phyloP scores from a whole-genome alignment of 2,329 filamentous ascomycete genomes.

The Colletotrichum simmondsii region DNA sequence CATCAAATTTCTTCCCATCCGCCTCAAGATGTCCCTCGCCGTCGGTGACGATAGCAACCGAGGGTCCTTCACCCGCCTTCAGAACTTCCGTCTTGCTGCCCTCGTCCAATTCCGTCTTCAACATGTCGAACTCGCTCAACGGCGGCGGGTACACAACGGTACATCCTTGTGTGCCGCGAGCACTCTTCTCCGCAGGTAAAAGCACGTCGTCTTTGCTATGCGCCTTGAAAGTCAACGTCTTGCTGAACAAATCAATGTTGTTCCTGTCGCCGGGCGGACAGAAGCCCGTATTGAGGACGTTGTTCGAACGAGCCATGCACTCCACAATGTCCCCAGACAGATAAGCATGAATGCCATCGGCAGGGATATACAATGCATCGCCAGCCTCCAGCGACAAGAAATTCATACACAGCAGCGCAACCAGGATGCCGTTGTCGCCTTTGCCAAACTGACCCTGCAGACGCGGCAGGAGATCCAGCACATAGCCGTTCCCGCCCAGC shows the following conservation, averaged over 20 bases:
- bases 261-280: slow-evolving; percentile 75
- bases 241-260: slow-evolving; percentile 71
- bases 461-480: slow-evolving; percentile 72
- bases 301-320: slow-evolving; percentile 81
- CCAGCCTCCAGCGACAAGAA: slow-evolving; percentile 74
- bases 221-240: slow-evolving; percentile 71
- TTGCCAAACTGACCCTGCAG: slow-evolving; percentile 73
- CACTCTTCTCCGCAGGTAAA: slow-evolving; percentile 49
- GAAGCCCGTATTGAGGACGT: slow-evolving; percentile 80
- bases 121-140: slow-evolving; percentile 78
- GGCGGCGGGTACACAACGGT: slow-evolving; percentile 74
- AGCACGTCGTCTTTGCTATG: slow-evolving; percentile 67
- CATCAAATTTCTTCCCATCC: slow-evolving; percentile 60
- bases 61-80: slow-evolving; percentile 66
- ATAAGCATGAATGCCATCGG: slow-evolving; percentile 80
- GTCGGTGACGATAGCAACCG: slow-evolving; percentile 70
- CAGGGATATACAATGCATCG: slow-evolving; percentile 76
- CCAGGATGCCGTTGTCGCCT: slow-evolving; percentile 73
- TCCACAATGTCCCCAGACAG: slow-evolving; percentile 80
- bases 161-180: slow-evolving; percentile 65
- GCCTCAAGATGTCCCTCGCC: slow-evolving; percentile 68
- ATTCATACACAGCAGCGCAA: slow-evolving; percentile 81
- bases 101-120: slow-evolving; percentile 69
- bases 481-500: slow-evolving; percentile 64
- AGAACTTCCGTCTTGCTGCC: slow-evolving; percentile 68